A percentile compares a stretch with the other conserved stretches of the same genome.
Evolutionary conservation across 2,329 filamentous ascomycete genomes (phyloP).

Genomic region (Penicillium hordei): DNA sequence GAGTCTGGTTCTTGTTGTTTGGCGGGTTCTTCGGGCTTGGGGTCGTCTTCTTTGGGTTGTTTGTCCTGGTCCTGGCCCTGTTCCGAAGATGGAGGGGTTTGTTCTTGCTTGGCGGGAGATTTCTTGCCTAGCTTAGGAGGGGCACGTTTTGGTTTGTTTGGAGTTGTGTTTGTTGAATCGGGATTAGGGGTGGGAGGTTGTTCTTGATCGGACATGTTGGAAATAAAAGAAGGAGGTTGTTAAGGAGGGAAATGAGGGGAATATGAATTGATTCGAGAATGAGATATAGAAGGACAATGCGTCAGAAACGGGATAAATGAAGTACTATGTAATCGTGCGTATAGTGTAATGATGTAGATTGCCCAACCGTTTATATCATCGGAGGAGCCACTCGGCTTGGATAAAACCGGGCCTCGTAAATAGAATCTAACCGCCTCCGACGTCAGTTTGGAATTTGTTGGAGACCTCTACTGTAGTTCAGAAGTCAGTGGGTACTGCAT

Average conservation of each 20-base stretch:
- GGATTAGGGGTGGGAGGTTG: conserved; percentile 21
- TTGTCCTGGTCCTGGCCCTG: conserved; percentile 19
- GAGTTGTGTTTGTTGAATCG: conserved; percentile 17
- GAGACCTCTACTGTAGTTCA: too few species aligned
- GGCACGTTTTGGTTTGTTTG: conserved; percentile 29
- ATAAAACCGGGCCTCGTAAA: conserved; percentile 18
- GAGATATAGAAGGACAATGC: conserved; percentile 19
- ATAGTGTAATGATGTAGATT: conserved; percentile 20
- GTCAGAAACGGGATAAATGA: conserved; percentile 12
- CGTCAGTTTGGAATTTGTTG: conserved; percentile 28
- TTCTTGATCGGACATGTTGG: conserved; percentile 34
- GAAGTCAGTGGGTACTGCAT: not conserved
- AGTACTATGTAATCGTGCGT: conserved; percentile 15
- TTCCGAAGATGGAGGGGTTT: conserved; percentile 27
- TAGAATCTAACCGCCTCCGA: conserved; percentile 23
- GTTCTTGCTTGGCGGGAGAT: conserved; percentile 27
- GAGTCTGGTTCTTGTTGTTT: conserved; percentile 20
- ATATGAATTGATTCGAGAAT: conserved; percentile 26
- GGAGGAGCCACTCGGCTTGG: conserved; percentile 7
- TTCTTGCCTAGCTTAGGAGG: conserved; percentile 36
- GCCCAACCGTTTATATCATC: conserved; percentile 21
- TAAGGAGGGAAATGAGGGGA: conserved; percentile 16
- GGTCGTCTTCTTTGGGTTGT: conserved; percentile 15
- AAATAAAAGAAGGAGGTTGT: conserved; percentile 21
- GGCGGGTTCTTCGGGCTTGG: conserved; percentile 10